Percentiles rank a stretch among this genome's conserved stretches.
These are phyloP conservation scores for Apodospora peruviana DNA, from an alignment of 495 filamentous ascomycete genomes.

Conservation along the genomic window DNA sequence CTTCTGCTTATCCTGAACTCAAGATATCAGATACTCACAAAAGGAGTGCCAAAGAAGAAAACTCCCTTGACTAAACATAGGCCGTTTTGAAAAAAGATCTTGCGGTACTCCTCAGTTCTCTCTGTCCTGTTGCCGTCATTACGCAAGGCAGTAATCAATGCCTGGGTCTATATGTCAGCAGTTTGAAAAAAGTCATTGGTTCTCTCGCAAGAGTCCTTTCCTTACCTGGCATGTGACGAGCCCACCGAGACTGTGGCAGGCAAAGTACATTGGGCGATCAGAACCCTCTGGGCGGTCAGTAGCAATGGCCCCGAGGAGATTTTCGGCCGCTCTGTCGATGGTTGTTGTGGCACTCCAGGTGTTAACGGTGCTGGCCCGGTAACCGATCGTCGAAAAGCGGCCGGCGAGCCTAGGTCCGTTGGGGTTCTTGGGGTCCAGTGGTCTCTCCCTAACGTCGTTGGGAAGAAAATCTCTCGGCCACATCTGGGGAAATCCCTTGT, in stretches of 20 bases:
- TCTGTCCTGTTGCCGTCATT: neutral
- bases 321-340: slow-evolving; percentile 10
- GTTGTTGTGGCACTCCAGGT: slow-evolving; percentile 9
- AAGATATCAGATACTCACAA: slow-evolving; percentile 1
- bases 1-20: no score
- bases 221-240: slow-evolving; percentile 11
- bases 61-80: slow-evolving; percentile 11
- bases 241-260: slow-evolving; percentile 13
- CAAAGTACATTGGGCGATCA: slow-evolving; percentile 13
- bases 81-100: slow-evolving; percentile 7
- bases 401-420: slow-evolving; percentile 1
- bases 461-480: slow-evolving; percentile 13
- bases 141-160: slow-evolving; percentile 8
- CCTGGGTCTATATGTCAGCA: slow-evolving; percentile 1
- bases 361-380: neutral
- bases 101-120: neutral
- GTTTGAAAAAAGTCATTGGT: neutral
- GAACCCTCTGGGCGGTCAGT: slow-evolving; percentile 11
- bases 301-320: slow-evolving; percentile 3
- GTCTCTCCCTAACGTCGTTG: slow-evolving; percentile 3
- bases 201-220: neutral
- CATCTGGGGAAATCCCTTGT: slow-evolving; percentile 8
- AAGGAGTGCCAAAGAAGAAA: slow-evolving; percentile 15
- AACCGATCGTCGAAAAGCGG: slow-evolving; percentile 11
- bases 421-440: slow-evolving; percentile 3